Base-by-base conservation (phyloP, 2,329 filamentous ascomycete species). In the Pseudocercospora crystallina region DNA sequence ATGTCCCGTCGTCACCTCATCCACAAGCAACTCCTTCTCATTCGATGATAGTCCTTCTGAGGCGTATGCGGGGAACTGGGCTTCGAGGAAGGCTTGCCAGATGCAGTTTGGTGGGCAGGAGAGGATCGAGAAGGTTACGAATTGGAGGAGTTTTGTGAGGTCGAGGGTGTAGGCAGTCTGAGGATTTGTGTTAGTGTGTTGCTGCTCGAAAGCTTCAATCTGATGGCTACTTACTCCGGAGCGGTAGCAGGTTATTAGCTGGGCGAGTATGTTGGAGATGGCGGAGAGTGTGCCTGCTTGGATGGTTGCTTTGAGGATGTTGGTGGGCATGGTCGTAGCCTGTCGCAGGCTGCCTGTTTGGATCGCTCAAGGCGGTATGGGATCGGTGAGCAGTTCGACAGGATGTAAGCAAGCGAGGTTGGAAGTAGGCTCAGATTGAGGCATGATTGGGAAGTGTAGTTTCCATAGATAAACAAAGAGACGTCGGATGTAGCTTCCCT, bases 1-100 rank as follows among this genome's bases (percentile, higher is more conserved):
- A 5, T 41, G 43, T 61, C 68, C 50, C 59, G 61, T 61, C 52
- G 67, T 57, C 1, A 45, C 48, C 37, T 69, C 61, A 37, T 64
- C 55, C 5, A 61, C 61, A 42, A 69, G 63, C 36, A 61, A 60
- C 37, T 60, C 60, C 50, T 71, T 68, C 47, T 68, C 61, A 10
- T 51, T 45, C 9, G 31, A 35, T 8, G 54, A 49, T 14, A 62
- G 49, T 11, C 61, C 54, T 32, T 34, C 68, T 3, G 67, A 53
- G 44, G 78, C 77, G 60, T 81, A 80, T 0, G 86, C 85, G 0
- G 90, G 90, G 65, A 90, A 95, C 3, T 76, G 71, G 5, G 79
- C 74, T 71, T 96, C 90, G 45, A 96, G 78, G 65, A 80, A 88
- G 35, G 82, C 79, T 76, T 95, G 90, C 90, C 90, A 96, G 62